Conservation (phyloP, 1,284 basidiomycete genomes). For the Stygiomarasmius scandens region DNA sequence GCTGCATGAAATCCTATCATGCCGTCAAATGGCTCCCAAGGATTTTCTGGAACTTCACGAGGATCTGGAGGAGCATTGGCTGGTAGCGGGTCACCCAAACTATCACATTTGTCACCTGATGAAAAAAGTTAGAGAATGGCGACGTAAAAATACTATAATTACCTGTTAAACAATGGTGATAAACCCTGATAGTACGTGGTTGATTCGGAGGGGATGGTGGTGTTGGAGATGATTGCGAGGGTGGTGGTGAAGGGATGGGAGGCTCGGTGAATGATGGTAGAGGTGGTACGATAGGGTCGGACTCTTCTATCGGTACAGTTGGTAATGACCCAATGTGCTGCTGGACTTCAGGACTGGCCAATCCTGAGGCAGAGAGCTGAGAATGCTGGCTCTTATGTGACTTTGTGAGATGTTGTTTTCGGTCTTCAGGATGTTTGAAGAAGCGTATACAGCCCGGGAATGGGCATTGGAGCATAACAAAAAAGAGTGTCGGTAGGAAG, state of each 20-base stretch:
- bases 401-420: background rate
- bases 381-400: background rate
- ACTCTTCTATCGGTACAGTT: background rate
- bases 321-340: no score
- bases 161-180: slow-evolving; percentile 8
- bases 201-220: background rate
- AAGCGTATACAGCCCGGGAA: slow-evolving; percentile 5
- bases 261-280: background rate
- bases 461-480: background rate
- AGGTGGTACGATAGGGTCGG: background rate
- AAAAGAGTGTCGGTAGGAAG: background rate
- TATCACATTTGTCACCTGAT: slow-evolving; percentile 12
- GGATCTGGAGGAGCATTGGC: slow-evolving; percentile 4
- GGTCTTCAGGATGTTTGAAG: background rate
- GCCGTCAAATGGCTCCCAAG: slow-evolving; percentile 15
- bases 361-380: no score
- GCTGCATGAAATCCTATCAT: slow-evolving; percentile 12
- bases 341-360: no score
- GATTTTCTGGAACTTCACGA: background rate
- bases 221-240: background rate
- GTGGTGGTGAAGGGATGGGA: background rate
- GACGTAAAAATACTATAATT: background rate
- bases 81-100: background rate
- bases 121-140: background rate
- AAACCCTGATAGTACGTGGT: background rate